Percentiles rank a stretch among this genome's conserved stretches.
Evolutionary conservation across 371 early-diverging fungal species (phyloP).

Genomic region (Rhizomucor miehei): DNA sequence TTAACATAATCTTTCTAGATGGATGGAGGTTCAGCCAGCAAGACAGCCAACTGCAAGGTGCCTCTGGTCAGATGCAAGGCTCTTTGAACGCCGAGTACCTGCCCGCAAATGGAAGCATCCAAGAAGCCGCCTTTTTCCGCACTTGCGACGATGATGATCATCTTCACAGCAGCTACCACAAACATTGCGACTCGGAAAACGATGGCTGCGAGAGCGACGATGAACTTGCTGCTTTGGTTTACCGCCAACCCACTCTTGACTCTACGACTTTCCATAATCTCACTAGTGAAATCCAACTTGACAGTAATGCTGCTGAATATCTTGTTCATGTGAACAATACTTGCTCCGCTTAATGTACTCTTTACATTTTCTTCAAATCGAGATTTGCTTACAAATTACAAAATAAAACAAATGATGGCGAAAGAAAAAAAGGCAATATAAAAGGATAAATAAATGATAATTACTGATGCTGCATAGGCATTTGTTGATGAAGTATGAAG

Average conservation of each 20-base stretch:
- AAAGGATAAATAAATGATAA: not conserved
- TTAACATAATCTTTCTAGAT: no score
- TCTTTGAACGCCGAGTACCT: no score
- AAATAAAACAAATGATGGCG: not conserved
- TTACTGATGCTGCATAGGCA: not conserved
- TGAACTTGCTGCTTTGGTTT: not conserved
- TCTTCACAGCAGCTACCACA: no score
- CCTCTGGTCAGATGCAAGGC: no score
- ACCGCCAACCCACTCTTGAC: not conserved
- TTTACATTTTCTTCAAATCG: not conserved
- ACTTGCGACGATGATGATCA: no score
- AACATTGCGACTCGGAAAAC: not conserved
- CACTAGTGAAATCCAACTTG: not conserved
- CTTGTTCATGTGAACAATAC: not conserved
- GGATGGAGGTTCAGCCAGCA: no score
- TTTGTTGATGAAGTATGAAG: no score
- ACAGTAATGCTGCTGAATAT: not conserved
- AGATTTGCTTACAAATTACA: not conserved
- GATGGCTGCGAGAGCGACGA: no score
- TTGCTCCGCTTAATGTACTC: not conserved
- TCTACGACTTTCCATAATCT: not conserved
- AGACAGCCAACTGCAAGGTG: no score
- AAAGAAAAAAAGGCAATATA: not conserved
- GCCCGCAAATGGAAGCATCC: no score
- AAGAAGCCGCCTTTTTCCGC: no score